These are phyloP conservation scores for Tolypocladium pustulatum DNA, from an alignment of 2,329 filamentous ascomycete species.

Conservation along the genomic window DNA sequence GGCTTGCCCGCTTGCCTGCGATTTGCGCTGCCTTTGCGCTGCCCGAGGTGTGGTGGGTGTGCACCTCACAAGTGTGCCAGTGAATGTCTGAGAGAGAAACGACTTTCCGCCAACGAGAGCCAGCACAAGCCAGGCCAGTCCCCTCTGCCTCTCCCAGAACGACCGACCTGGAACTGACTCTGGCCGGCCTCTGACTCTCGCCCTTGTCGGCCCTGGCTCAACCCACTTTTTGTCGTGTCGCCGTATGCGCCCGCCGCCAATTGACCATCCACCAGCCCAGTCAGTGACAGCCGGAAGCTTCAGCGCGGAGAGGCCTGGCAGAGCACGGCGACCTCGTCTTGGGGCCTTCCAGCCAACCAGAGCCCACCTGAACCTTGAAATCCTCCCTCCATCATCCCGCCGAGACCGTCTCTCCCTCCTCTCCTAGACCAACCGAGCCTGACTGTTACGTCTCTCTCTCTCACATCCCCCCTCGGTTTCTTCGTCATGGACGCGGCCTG, in stretches of 20 bases:
- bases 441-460: conserved; percentile 5
- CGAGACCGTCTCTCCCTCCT: conserved; percentile 12
- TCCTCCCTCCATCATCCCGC: conserved; percentile 10
- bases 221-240: conserved; percentile 1
- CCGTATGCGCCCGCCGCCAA: conserved; percentile 2
- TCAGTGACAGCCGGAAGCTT: conserved; percentile 5
- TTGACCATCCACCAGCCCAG: conserved; percentile 1
- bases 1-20: neutral
- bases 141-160: conserved; percentile 8
- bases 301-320: conserved; percentile 7
- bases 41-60: neutral
- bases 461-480: neutral
- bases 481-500: conserved; percentile 15
- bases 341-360: conserved; percentile 10
- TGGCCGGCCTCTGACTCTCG: neutral
- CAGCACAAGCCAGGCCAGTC: neutral
- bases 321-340: conserved; percentile 6
- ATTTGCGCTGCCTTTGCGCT: neutral
- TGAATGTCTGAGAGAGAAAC: conserved; percentile 14
- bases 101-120: conserved; percentile 16
- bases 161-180: conserved; percentile 13
- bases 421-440: conserved; percentile 10
- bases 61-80: conserved; percentile 1
- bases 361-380: conserved; percentile 10
- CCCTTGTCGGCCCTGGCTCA: conserved; percentile 2